Percentiles rank a stretch among this genome's conserved stretches.
Evolutionary conservation across 2,329 filamentous ascomycete species (phyloP).

Genomic region (Aspergillus sp.): DNA sequence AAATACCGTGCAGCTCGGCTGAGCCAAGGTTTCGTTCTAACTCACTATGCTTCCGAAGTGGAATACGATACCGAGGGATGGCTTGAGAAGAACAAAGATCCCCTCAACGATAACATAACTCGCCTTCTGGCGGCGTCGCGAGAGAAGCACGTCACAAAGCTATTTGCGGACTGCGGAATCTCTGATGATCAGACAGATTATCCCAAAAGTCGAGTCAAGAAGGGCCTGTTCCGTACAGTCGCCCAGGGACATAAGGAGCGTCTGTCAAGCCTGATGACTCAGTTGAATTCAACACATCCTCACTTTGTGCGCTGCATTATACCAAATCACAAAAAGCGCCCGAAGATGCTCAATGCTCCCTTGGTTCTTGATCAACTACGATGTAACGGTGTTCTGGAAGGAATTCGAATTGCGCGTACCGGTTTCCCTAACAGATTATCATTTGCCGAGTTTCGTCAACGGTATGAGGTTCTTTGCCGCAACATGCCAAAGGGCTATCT

Average conservation of each 20-base stretch:
- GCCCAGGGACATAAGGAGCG: constrained; percentile 98
- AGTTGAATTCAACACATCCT: constrained; percentile 92
- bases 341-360: constrained; percentile 86
- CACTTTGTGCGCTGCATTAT: constrained; percentile 98
- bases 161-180: constrained; percentile 88
- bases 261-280: constrained; percentile 90
- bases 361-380: constrained; percentile 97
- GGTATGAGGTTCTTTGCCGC: constrained; percentile 90
- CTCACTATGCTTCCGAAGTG: constrained; percentile 95
- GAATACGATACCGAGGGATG: constrained; percentile 94
- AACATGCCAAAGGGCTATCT: constrained; percentile 87
- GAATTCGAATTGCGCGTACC: constrained; percentile 93
- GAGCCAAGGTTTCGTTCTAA: constrained; percentile 89
- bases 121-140: constrained; percentile 78
- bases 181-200: constrained; percentile 69
- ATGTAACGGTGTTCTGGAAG: constrained; percentile 98
- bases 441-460: constrained; percentile 90
- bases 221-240: constrained; percentile 93
- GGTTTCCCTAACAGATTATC: constrained; percentile 92
- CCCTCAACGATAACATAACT: constrained; percentile 94
- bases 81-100: constrained; percentile 99
- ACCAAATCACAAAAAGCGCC: constrained; percentile 95
- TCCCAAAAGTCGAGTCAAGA: constrained; percentile 82
- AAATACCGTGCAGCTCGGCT: constrained; percentile 90
- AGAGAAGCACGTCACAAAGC: constrained; percentile 76